Conservation (phyloP, 1,284 basidiomycete species). For the Thecaphora thlaspeos region DNA sequence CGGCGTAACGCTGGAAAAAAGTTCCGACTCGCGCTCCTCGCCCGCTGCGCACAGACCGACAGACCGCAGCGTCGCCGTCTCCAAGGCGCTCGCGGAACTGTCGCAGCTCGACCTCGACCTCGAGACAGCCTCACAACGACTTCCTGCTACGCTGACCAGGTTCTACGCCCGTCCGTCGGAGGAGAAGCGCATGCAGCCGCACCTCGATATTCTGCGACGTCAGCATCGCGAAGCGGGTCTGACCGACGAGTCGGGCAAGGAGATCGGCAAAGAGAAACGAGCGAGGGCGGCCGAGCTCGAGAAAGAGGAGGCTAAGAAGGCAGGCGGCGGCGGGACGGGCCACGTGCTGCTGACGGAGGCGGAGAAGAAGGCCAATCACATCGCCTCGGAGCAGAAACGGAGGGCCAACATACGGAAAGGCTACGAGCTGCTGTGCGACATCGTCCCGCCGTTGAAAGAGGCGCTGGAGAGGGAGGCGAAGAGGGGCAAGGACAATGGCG, state of each 20-base stretch:
- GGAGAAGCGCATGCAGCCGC: constrained; percentile 40
- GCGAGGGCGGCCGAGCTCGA: constrained; percentile 25
- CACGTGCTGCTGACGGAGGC: constrained; percentile 69
- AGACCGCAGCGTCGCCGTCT: constrained; percentile 4
- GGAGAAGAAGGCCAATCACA: constrained; percentile 88
- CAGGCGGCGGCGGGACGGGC: constrained; percentile 50
- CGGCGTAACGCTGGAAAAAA: background rate
- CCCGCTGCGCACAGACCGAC: background rate
- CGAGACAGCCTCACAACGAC: constrained; percentile 3
- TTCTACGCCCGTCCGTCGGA: constrained; percentile 15
- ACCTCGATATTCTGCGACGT: constrained; percentile 26
- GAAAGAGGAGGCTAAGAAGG: constrained; percentile 60
- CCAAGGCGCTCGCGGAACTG: constrained; percentile 17
- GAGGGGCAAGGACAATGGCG: constrained; percentile 5
- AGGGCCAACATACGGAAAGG: constrained; percentile 84
- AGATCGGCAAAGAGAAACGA: constrained; percentile 26
- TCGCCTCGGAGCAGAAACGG: constrained; percentile 86
- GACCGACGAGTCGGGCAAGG: constrained; percentile 19
- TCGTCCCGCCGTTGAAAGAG: constrained; percentile 71
- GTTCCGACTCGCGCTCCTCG: background rate
- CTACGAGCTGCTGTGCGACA: constrained; percentile 75
- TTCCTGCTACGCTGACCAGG: constrained; percentile 10
- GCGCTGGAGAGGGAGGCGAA: constrained; percentile 35
- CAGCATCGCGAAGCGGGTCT: constrained; percentile 28
- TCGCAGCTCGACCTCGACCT: constrained; percentile 29